Evolutionary conservation across 805 yeast genomes (phyloP).

Genomic region (Candida coleopterorum): DNA sequence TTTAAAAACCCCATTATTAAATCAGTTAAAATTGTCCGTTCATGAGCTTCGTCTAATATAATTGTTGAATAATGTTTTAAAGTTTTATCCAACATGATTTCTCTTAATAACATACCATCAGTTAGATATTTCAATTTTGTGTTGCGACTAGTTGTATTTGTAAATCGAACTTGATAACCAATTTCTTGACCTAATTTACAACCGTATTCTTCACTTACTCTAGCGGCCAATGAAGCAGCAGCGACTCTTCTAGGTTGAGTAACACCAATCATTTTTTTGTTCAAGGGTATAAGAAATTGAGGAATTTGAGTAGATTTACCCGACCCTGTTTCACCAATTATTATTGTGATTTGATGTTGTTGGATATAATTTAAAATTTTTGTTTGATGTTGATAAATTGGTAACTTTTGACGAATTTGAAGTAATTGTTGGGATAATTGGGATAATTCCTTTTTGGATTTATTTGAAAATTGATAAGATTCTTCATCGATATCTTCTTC

Average conservation of each 20-base stretch:
- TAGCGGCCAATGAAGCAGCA: constrained; percentile 86
- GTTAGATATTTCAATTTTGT: constrained; percentile 84
- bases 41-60: constrained; percentile 95
- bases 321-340: constrained; percentile 96
- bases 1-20: constrained; percentile 84
- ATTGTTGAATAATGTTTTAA: constrained; percentile 68
- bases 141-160: constrained; percentile 46
- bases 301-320: constrained; percentile 98
- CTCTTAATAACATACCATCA: constrained; percentile 96
- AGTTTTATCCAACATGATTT: constrained; percentile 69
- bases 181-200: constrained; percentile 72
- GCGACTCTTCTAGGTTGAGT: constrained; percentile 98
- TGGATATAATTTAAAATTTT: constrained; percentile 53
- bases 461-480: neutral
- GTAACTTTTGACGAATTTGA: constrained; percentile 54
- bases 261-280: constrained; percentile 66
- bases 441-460: constrained; percentile 21
- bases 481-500: constrained; percentile 22
- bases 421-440: constrained; percentile 42
- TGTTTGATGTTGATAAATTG: constrained; percentile 70
- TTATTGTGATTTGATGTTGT: constrained; percentile 62
- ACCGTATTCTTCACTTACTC: constrained; percentile 89
- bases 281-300: constrained; percentile 66
- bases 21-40: constrained; percentile 89
- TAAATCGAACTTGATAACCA: constrained; percentile 92